phyloP scores from a whole-genome alignment of 805 yeast genomes.

The Komagataella populi region DNA sequence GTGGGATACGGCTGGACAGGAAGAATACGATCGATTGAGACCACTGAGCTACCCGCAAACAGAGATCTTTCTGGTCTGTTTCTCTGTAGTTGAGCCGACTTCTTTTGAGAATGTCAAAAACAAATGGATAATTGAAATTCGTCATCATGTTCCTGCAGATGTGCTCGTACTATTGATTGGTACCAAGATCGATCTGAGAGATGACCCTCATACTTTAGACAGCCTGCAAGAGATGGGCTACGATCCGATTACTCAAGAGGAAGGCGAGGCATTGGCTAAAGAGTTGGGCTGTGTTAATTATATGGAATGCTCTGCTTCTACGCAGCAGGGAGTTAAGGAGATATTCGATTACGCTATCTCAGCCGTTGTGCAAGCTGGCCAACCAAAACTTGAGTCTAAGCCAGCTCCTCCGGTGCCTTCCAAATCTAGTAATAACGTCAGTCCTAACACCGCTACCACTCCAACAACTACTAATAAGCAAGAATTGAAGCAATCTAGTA shows the following conservation, averaged over 20 bases:
- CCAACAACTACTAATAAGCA: not conserved
- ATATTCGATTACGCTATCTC: constrained; percentile 76
- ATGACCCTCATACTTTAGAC: constrained; percentile 62
- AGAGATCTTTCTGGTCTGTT: constrained; percentile 76
- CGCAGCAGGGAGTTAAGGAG: constrained; percentile 75
- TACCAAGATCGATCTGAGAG: constrained; percentile 79
- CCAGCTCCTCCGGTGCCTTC: constrained; percentile 8
- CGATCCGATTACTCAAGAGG: constrained; percentile 46
- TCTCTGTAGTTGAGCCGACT: constrained; percentile 69
- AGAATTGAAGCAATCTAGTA: not conserved
- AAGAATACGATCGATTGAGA: constrained; percentile 79
- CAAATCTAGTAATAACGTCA: constrained; percentile 1
- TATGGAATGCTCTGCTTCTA: constrained; percentile 83
- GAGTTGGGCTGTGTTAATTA: constrained; percentile 63
- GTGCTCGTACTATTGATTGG: constrained; percentile 66
- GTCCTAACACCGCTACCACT: not conserved
- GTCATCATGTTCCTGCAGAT: constrained; percentile 68
- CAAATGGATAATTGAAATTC: constrained; percentile 79
- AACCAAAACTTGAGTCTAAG: constrained; percentile 25
- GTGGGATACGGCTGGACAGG: constrained; percentile 96
- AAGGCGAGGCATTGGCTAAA: constrained; percentile 55
- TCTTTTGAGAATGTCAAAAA: constrained; percentile 70
- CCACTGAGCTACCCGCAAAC: constrained; percentile 90
- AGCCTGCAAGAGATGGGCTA: constrained; percentile 49
- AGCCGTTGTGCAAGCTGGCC: constrained; percentile 30